Conservation (phyloP, 257 asterid species). For the Przewalskia tangutica region DNA sequence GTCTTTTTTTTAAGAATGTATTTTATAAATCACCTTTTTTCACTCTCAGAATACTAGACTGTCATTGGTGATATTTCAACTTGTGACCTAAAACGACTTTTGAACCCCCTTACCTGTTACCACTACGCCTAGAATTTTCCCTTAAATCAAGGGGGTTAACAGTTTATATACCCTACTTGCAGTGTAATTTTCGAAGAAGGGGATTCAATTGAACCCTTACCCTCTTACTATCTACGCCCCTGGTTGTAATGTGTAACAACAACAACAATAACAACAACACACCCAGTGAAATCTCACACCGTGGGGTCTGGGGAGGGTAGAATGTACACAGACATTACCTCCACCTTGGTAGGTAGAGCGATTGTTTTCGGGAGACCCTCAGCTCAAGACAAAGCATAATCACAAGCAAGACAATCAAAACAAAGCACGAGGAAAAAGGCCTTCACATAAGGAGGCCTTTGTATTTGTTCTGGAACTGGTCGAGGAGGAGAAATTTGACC, state of each 20-base stretch:
- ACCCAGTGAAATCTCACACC: too few relatives aligned
- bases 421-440: too few relatives aligned
- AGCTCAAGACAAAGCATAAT: too few relatives aligned
- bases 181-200: background rate
- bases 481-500: conserved; percentile 77
- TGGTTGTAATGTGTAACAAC: background rate
- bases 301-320: too few relatives aligned
- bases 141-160: background rate
- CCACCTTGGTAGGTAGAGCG: too few relatives aligned
- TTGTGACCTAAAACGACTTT: background rate
- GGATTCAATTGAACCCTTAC: background rate
- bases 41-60: background rate
- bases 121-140: background rate
- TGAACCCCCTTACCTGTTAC: background rate
- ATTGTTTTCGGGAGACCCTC: too few relatives aligned
- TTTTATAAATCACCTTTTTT: too few relatives aligned
- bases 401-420: too few relatives aligned
- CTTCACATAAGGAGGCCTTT: conserved; percentile 70
- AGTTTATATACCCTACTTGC: background rate
- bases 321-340: too few relatives aligned
- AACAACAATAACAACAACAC: too few relatives aligned
- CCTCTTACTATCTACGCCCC: background rate
- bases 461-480: conserved; percentile 72
- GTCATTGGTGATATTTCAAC: background rate
- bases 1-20: too few relatives aligned